Percentiles rank a stretch among this genome's conserved stretches.
These are phyloP conservation scores for Saturnispora silvae DNA, from an alignment of 805 yeast genomes.

Conservation along the genomic window DNA sequence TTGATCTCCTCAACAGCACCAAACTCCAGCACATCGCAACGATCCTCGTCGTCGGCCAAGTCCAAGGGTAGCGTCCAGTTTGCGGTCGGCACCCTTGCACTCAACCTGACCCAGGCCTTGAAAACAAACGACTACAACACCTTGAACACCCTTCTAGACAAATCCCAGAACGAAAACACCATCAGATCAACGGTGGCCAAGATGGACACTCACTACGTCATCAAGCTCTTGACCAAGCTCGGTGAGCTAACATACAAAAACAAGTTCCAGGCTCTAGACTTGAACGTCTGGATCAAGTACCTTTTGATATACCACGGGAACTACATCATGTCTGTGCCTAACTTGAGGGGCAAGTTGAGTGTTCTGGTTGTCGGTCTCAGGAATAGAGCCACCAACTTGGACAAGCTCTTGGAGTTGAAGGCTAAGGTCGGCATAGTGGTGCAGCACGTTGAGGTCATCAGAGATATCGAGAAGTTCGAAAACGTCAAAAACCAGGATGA, in stretches of 20 bases:
- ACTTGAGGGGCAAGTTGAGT: conserved; percentile 32
- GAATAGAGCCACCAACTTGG: conserved; percentile 38
- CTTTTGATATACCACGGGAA: conserved; percentile 46
- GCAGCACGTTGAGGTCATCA: conserved; percentile 57
- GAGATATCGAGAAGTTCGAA: conserved; percentile 46
- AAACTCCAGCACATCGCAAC: no score
- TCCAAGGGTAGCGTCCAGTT: conserved; percentile 33
- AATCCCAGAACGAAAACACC: conserved; percentile 38
- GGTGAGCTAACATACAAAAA: conserved; percentile 45
- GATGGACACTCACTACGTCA: conserved; percentile 39
- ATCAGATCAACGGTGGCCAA: conserved; percentile 40
- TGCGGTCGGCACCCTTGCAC: conserved; percentile 68
- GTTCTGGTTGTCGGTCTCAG: conserved; percentile 37
- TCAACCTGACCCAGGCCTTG: conserved; percentile 80
- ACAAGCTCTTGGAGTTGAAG: conserved; percentile 40
- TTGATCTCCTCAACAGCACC: conserved; percentile 23
- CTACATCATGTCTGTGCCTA: conserved; percentile 35
- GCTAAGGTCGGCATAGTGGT: conserved; percentile 39
- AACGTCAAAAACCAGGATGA: conserved; percentile 14
- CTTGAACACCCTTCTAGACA: conserved; percentile 66
- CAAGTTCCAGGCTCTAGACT: conserved; percentile 12
- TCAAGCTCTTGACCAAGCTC: conserved; percentile 39
- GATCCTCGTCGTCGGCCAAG: conserved; percentile 21
- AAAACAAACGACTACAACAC: conserved; percentile 78
- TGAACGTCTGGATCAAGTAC: conserved; percentile 43